Evolutionary conservation across 1,139 yeast species (phyloP), one percentile per base, ranked within the genome.

Genomic region (Blastobotrys proliferans): DNA sequence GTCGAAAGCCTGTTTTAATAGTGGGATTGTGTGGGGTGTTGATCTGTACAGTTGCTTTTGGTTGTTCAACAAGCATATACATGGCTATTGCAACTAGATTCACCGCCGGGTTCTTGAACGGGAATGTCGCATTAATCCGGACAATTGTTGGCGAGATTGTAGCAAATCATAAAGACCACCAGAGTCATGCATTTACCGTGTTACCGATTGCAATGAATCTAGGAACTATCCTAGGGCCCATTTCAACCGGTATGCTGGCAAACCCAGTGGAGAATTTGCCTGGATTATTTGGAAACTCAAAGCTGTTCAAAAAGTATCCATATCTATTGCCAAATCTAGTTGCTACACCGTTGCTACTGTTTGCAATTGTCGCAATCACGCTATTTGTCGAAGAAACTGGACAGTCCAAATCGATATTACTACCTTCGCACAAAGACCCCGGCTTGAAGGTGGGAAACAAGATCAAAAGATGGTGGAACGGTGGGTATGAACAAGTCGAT

Each of bases 311-410:
- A 19, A 61, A 58, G 25, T 69, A 68, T 53, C 85, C 85, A 0
- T 80, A 78, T 53, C 78, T 82, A 0, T 59, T 79, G 49, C 77
- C 83, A 10, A 80, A 79, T 54, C 55, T 80, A 14, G 75, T 75
- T 11, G 79, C 80, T n/a, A 70, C 78, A 3, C 41, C 61, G 1
- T 39, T 60, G 25, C 39, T 58, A 16, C 20, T 57, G 13, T 38
- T 65, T 33, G 72, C 79, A 21, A 51, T 73, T 27, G 26, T 67
- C 2, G 49, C 66, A 30, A 76, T 63, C 11, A 56, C 70, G 29
- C 66, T 80, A 30, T 79, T 79, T 53, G 57, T 79, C 27, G 81
- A 78, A 56, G 86, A 80, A 57, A 77, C 84, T 1, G 76, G 73
- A 51, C 70, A 64, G 18, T 55, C 60, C 28, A 61, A 45, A 56